Evolutionary conservation across 2,329 filamentous ascomycete species (phyloP).

Genomic region (Alternaria infectoria): DNA sequence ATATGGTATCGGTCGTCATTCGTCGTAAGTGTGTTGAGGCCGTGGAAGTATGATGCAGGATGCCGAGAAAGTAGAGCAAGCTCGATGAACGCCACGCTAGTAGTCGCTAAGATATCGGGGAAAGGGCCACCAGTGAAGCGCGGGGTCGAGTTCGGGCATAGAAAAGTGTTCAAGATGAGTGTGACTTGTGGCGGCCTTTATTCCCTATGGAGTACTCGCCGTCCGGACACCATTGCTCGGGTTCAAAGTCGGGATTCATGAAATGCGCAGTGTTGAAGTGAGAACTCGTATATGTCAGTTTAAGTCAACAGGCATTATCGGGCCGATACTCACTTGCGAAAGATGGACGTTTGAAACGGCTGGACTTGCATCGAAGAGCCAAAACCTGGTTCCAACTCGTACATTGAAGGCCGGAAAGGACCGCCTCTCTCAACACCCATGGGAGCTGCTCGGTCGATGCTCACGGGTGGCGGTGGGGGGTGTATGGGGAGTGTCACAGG

Average conservation of each 20-base stretch:
- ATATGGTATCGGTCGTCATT: slow-evolving; percentile 42
- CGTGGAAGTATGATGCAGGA: slow-evolving; percentile 40
- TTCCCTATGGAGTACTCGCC: slow-evolving; percentile 52
- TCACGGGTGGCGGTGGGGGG: slow-evolving; percentile 33
- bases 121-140: slow-evolving; percentile 33
- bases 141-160: slow-evolving; percentile 21
- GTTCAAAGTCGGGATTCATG: slow-evolving; percentile 59
- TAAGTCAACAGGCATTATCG: neutral
- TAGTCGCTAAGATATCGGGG: slow-evolving; percentile 45
- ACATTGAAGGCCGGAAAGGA: slow-evolving; percentile 55
- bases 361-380: slow-evolving; percentile 45
- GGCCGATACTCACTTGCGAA: slow-evolving; percentile 53
- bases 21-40: slow-evolving; percentile 37
- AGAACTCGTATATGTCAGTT: slow-evolving; percentile 47
- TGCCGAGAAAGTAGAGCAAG: slow-evolving; percentile 37
- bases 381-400: slow-evolving; percentile 53
- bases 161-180: slow-evolving; percentile 36
- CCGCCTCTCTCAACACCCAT: slow-evolving; percentile 43
- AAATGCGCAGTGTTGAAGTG: slow-evolving; percentile 61
- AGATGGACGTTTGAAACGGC: slow-evolving; percentile 58
- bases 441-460: slow-evolving; percentile 38
- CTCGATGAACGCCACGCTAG: slow-evolving; percentile 47
- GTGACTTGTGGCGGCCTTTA: slow-evolving; percentile 47
- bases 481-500: slow-evolving; percentile 43
- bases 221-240: slow-evolving; percentile 59